Percentiles rank a stretch among this genome's conserved stretches.
These are phyloP conservation scores for Tulasnella sp. DNA, from an alignment of 768 basidiomycete genomes.

Conservation along the genomic window DNA sequence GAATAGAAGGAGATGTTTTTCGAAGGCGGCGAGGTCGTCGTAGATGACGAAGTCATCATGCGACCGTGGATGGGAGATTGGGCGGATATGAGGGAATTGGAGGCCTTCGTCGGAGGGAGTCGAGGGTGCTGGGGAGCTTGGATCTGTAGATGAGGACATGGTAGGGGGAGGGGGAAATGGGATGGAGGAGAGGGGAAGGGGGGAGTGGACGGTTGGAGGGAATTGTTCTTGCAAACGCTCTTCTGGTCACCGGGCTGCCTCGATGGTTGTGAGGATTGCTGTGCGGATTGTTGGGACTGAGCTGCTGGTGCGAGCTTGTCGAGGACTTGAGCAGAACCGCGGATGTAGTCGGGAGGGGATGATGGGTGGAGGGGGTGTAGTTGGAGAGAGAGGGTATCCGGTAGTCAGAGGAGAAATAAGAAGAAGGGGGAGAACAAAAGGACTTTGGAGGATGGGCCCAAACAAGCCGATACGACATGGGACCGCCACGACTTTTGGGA, in stretches of 20 bases:
- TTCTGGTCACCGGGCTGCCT: conserved; percentile 1
- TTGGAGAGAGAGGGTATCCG: conserved; percentile 15
- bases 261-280: conserved; percentile 15
- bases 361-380: conserved; percentile 27
- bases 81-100: conserved; percentile 15
- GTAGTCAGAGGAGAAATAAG: conserved; percentile 26
- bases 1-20: conserved; percentile 24
- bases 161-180: conserved; percentile 21
- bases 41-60: conserved; percentile 20
- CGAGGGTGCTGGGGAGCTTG: not conserved
- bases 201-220: conserved; percentile 11
- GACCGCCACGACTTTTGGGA: conserved; percentile 23
- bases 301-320: not conserved
- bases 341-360: conserved; percentile 17
- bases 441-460: conserved; percentile 27
- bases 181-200: not conserved
- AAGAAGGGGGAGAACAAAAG: conserved; percentile 34
- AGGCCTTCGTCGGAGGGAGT: conserved; percentile 10
- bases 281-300: not conserved
- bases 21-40: conserved; percentile 22
- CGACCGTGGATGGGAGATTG: conserved; percentile 2
- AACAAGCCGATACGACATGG: conserved; percentile 29
- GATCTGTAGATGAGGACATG: conserved; percentile 2
- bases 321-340: conserved; percentile 3
- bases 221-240: conserved; percentile 10